Evolutionary conservation across 1,284 basidiomycete species (phyloP), one percentile per base, ranked within the genome.

Genomic region (Limonomyces culmigenus): DNA sequence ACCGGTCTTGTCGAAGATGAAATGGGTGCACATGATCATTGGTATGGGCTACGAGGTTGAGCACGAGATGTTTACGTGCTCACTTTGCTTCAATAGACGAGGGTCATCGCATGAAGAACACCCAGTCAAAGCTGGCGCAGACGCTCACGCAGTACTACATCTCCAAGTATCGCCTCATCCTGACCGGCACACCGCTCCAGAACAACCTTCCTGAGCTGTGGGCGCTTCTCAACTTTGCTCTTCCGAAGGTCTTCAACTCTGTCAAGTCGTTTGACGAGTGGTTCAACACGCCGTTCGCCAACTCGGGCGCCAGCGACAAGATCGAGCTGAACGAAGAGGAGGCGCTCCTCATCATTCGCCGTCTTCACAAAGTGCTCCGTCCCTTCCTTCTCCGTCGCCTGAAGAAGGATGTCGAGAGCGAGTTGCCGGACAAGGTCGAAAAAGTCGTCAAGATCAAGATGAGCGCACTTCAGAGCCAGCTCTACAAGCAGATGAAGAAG

Each of bases 271-370:
- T 99, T 53, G 95, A 98, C 52, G 95, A 98, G 54, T 98, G 95
- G 95, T 99, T 98, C 70, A 98, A 98, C 61, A 96, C 93, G 2
- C 95, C 95, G 0, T 99, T 99, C 47, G 93, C 95, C 43, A 97
- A 93, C 58, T 91, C 92, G 13, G 93, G 95, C 23, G 80, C 83
- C 0, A 80, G 81, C 15, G 93, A 98, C 59, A 95, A 93, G 70
- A 96, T 98, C 55, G 91, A 96, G 67, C 60, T 98, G 63, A 97
- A 95, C 61, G 95, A 98, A 83, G 95, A 98, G 84, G 95, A 98
- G 65, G 86, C 89, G 2, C 66, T 98, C 36, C 80, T 98, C 38
- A 91, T 99, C 50, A 95, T 99, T 55, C 81, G 92, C 46, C 92
- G 95, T 56, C 60, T 99, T 51, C 95, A 99, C 56, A 99, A 99